Evolutionary conservation across 768 basidiomycete genomes (phyloP).

Genomic region (Boletus barrowsii): DNA sequence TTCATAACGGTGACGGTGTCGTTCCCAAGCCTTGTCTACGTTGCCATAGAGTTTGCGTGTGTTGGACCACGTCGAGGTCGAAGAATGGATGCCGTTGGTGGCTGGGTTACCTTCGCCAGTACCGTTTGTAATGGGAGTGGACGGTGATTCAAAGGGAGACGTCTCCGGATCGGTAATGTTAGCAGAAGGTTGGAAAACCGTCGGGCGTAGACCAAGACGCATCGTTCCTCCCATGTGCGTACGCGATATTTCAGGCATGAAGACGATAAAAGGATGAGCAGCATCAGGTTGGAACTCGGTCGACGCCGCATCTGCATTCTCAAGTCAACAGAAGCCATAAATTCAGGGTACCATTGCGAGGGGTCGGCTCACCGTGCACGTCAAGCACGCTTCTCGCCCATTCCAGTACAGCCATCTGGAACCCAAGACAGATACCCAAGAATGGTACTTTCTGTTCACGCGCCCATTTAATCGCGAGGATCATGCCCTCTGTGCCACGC

Average conservation of each 20-base stretch:
- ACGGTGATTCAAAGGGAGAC: constrained; percentile 10
- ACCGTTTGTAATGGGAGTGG: constrained; percentile 6
- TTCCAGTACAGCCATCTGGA: constrained; percentile 95
- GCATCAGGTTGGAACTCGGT: constrained; percentile 69
- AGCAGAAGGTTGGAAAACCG: constrained; percentile 66
- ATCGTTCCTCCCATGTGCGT: constrained; percentile 99
- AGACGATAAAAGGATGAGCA: constrained; percentile 76
- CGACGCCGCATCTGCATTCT: constrained; percentile 70
- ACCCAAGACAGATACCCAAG: constrained; percentile 95
- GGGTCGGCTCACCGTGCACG: constrained; percentile 49
- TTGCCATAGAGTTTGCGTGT: constrained; percentile 82
- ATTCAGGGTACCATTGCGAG: neutral
- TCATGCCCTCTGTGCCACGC: constrained; percentile 96
- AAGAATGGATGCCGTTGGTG: constrained; percentile 10
- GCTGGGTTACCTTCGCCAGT: neutral
- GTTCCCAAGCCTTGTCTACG: constrained; percentile 83
- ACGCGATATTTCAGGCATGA: constrained; percentile 98
- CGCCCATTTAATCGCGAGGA: constrained; percentile 96
- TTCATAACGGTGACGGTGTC: constrained; percentile 95
- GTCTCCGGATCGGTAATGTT: constrained; percentile 11
- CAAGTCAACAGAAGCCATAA: constrained; percentile 9
- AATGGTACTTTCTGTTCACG: constrained; percentile 94
- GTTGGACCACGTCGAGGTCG: constrained; percentile 68
- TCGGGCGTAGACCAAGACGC: constrained; percentile 97
- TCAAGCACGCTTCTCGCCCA: constrained; percentile 86